phyloP scores from a whole-genome alignment of 1,284 basidiomycete species.

The Vanrija sp. region DNA sequence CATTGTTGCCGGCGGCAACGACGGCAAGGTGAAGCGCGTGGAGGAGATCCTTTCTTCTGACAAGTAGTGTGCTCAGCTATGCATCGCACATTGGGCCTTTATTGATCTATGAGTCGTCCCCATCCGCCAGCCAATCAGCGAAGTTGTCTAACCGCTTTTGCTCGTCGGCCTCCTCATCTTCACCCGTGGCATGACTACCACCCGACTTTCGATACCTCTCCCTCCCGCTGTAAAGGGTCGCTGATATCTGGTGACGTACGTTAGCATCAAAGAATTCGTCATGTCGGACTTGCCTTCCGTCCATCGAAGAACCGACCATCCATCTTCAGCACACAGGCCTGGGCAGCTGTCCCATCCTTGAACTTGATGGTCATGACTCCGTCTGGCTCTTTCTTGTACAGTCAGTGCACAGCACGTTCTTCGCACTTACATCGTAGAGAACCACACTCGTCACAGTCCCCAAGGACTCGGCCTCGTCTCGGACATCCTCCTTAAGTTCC shows the following conservation, averaged over 20 bases:
- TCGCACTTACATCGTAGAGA: conserved; percentile 80
- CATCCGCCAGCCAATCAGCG: conserved; percentile 68
- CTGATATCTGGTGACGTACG: conserved; percentile 59
- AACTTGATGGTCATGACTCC: conserved; percentile 97
- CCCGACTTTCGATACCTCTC: conserved; percentile 76
- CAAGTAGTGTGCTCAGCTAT: conserved; percentile 6
- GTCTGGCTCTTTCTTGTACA: conserved; percentile 74
- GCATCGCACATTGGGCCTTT: neutral
- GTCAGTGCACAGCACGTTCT: conserved; percentile 1
- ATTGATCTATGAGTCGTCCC: conserved; percentile 22
- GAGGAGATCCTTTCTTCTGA: conserved; percentile 58
- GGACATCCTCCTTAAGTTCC: conserved; percentile 23
- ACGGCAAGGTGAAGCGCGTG: conserved; percentile 70
- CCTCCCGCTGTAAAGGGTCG: conserved; percentile 72
- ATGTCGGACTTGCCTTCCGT: conserved; percentile 46
- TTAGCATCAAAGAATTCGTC: neutral
- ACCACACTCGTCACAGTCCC: conserved; percentile 96
- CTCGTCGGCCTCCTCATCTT: conserved; percentile 61
- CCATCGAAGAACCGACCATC: conserved; percentile 89
- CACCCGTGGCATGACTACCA: conserved; percentile 27
- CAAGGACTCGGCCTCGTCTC: conserved; percentile 71
- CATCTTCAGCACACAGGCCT: conserved; percentile 94
- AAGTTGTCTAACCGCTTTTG: conserved; percentile 81
- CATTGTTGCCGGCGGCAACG: conserved; percentile 66
- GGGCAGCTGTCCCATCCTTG: conserved; percentile 76